Conservation (phyloP, 768 basidiomycete genomes). For the Agrocybe praecox region DNA sequence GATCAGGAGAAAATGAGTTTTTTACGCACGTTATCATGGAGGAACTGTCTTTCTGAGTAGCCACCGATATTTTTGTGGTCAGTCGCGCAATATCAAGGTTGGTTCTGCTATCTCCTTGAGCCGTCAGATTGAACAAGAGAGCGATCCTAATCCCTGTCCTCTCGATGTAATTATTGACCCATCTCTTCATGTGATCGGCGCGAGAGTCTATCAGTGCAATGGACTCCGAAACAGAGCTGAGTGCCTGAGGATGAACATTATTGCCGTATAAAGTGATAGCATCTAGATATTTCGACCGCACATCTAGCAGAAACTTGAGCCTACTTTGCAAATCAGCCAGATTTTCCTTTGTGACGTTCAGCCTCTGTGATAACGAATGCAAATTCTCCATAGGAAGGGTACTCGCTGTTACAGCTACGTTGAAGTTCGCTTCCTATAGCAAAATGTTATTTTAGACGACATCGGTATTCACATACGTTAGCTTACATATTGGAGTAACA, state of each 20-base stretch:
- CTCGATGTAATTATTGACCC: conserved; percentile 20
- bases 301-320: conserved; percentile 8
- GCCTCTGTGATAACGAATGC: conserved; percentile 11
- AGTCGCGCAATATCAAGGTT: conserved; percentile 20
- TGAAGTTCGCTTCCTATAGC: conserved; percentile 1
- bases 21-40: conserved; percentile 26
- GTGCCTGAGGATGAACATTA: background rate
- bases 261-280: background rate
- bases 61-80: conserved; percentile 20
- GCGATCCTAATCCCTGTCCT: conserved; percentile 21
- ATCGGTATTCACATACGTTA: no score
- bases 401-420: background rate
- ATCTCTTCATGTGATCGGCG: conserved; percentile 9
- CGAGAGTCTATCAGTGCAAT: conserved; percentile 12
- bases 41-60: conserved; percentile 24
- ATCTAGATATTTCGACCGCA: background rate
- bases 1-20: background rate
- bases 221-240: conserved; percentile 9
- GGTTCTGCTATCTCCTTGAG: conserved; percentile 19
- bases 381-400: conserved; percentile 7
- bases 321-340: conserved; percentile 10
- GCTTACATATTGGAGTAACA: conserved; percentile 11
- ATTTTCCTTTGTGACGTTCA: conserved; percentile 12
- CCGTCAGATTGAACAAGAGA: conserved; percentile 20
- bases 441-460: background rate